Evolutionary conservation across 192 early-diverging fungal species (phyloP).

Genomic region (Lobosporangium transversale): DNA sequence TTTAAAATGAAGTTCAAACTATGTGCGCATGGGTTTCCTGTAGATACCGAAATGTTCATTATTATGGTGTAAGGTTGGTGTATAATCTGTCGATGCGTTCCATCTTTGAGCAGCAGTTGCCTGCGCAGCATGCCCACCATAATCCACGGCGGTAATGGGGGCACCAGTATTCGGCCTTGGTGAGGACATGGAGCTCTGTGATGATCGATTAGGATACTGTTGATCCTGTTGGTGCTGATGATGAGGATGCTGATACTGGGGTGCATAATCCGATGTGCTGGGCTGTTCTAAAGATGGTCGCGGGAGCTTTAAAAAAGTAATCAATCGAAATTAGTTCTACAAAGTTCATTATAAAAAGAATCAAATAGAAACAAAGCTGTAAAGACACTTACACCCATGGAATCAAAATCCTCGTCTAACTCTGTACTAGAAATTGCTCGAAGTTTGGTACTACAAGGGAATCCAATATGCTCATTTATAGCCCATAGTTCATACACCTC

Average conservation of each 20-base stretch:
- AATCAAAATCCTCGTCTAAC: slow-evolving; percentile 55
- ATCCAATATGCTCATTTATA: slow-evolving; percentile 55
- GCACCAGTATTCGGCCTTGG: not conserved
- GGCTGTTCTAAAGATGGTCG: slow-evolving; percentile 6
- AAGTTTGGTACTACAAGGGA: slow-evolving; percentile 49
- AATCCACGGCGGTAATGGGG: not conserved
- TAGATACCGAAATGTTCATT: too few relatives aligned
- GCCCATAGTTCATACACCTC: slow-evolving; percentile 51
- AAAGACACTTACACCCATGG: slow-evolving; percentile 40
- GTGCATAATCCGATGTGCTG: not conserved
- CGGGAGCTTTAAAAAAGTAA: not conserved
- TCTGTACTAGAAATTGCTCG: slow-evolving; percentile 40
- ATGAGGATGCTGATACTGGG: not conserved
- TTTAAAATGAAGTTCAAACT: too few relatives aligned
- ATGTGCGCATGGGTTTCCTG: too few relatives aligned
- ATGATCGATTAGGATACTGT: not conserved
- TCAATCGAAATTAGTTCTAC: not conserved
- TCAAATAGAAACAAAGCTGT: not conserved
- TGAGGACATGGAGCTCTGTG: not conserved
- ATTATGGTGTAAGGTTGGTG: not conserved
- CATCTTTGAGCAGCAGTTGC: slow-evolving; percentile 3
- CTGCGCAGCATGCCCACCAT: not conserved
- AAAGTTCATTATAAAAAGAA: not conserved
- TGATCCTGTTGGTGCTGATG: not conserved
- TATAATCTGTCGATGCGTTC: slow-evolving; percentile 8